Percentiles rank a stretch among this genome's conserved stretches.
These are phyloP conservation scores for Plasmodium blacklocki DNA, from an alignment of 169 alveolate genomes.

Conservation along the genomic window DNA sequence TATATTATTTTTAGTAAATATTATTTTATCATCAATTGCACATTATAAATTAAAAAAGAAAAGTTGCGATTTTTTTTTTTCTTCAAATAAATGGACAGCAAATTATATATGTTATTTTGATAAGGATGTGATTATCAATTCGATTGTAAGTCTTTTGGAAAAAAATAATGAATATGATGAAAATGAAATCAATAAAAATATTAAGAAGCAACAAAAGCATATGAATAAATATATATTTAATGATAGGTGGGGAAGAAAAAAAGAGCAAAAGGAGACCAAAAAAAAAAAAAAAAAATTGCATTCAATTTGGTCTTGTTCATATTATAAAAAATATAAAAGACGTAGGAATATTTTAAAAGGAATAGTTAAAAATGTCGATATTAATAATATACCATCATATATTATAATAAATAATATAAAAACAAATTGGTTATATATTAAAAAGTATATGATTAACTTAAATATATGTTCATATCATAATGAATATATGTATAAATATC, in stretches of 20 bases:
- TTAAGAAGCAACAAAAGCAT: background rate
- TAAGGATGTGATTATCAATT: conserved; percentile 15
- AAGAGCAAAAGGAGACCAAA: background rate
- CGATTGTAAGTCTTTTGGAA: conserved; percentile 41
- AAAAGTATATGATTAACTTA: conserved; percentile 15
- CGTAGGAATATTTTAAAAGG: conserved; percentile 16
- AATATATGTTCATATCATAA: conserved; percentile 49
- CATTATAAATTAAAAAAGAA: conserved; percentile 40
- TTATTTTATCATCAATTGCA: conserved; percentile 26
- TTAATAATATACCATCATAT: conserved; percentile 37
- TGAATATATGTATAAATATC: conserved; percentile 25
- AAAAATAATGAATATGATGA: background rate
- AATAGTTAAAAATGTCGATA: conserved; percentile 25
- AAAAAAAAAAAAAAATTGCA: background rate
- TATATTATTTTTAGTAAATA: conserved; percentile 17
- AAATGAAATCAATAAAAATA: background rate
- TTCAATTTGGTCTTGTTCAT: background rate
- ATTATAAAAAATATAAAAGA: conserved; percentile 8
- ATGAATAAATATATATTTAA: no score
- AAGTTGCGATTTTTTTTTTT: conserved; percentile 34
- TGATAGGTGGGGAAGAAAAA: background rate
- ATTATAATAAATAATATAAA: conserved; percentile 40
- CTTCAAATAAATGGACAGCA: conserved; percentile 1
- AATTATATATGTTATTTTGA: conserved; percentile 55
- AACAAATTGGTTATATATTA: conserved; percentile 43